These are phyloP conservation scores for Canavalia ensiformis DNA, from an alignment of 306 rosid species.

Conservation along the genomic window DNA sequence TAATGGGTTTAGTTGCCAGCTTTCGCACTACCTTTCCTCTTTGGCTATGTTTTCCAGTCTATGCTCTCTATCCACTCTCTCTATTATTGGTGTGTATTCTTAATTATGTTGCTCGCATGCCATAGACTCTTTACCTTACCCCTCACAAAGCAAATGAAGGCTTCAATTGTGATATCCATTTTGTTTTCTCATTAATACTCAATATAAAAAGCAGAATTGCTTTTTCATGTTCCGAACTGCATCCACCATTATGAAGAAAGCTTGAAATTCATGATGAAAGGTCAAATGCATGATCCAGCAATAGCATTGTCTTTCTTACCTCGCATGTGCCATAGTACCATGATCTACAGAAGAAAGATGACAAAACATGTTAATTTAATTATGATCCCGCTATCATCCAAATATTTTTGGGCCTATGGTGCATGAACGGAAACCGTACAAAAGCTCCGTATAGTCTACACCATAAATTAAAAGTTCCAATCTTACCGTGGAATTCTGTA, in stretches of 20 bases:
- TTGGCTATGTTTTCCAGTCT: slow-evolving; percentile 46
- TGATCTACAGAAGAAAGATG: neutral
- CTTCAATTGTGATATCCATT: slow-evolving; percentile 41
- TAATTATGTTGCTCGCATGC: slow-evolving; percentile 45
- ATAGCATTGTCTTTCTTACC: neutral
- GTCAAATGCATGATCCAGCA: neutral
- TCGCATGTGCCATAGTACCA: neutral
- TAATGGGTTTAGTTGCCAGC: slow-evolving; percentile 43
- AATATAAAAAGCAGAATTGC: neutral
- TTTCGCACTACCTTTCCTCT: slow-evolving; percentile 51
- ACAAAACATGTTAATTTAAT: neutral
- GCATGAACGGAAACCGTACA: too few relatives aligned
- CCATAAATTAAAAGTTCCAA: too few relatives aligned
- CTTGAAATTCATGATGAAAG: neutral
- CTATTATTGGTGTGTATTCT: slow-evolving; percentile 49
- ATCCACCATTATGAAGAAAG: neutral
- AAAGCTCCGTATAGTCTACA: too few relatives aligned
- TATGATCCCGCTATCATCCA: too few relatives aligned
- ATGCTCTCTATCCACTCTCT: slow-evolving; percentile 49
- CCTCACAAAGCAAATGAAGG: neutral
- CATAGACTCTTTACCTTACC: slow-evolving; percentile 25
- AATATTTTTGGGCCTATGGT: too few relatives aligned
- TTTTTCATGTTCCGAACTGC: neutral
- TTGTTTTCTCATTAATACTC: slow-evolving; percentile 51
- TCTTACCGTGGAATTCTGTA: too few relatives aligned